A percentile compares a stretch with the other conserved stretches of the same genome.
These are phyloP conservation scores for Lyophyllum shimeji DNA, from an alignment of 768 basidiomycete species.

Conservation along the genomic window DNA sequence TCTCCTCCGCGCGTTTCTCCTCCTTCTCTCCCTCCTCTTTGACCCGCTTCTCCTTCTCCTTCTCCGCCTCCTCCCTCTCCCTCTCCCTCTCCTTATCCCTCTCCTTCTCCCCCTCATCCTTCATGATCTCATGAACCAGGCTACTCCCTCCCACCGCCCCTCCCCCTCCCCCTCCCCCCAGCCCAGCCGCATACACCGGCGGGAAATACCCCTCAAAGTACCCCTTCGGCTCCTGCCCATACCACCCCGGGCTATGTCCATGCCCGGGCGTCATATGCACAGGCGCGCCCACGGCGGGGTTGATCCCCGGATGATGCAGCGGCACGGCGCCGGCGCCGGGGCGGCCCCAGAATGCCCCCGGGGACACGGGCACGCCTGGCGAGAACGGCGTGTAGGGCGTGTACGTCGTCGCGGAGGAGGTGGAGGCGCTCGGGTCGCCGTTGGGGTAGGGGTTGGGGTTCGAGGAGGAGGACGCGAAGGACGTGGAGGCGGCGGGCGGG, in stretches of 20 bases:
- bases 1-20: not conserved
- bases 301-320: slow-evolving; percentile 36
- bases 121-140: slow-evolving; percentile 30
- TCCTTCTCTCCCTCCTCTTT: not conserved
- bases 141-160: slow-evolving; percentile 13
- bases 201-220: slow-evolving; percentile 48
- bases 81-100: not conserved
- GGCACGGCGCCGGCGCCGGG: slow-evolving; percentile 27
- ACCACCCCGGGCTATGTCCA: slow-evolving; percentile 15
- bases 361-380: slow-evolving; percentile 70
- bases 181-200: slow-evolving; percentile 20
- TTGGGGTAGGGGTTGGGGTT: slow-evolving; percentile 39
- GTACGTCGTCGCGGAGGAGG: slow-evolving; percentile 6
- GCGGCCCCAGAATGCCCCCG: slow-evolving; percentile 69
- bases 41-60: not conserved
- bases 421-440: slow-evolving; percentile 13
- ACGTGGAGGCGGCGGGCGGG: slow-evolving; percentile 4
- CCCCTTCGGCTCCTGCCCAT: slow-evolving; percentile 34
- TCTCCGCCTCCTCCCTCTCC: not conserved
- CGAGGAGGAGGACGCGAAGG: slow-evolving; percentile 5
- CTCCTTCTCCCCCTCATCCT: slow-evolving; percentile 1
- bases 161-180: slow-evolving; percentile 31
- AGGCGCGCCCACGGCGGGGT: slow-evolving; percentile 45
- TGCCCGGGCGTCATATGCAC: slow-evolving; percentile 5
- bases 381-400: slow-evolving; percentile 46